Evolutionary conservation across 2,329 filamentous ascomycete genomes (phyloP), one percentile per base, ranked within the genome.

Genomic region (Periconia sp.): DNA sequence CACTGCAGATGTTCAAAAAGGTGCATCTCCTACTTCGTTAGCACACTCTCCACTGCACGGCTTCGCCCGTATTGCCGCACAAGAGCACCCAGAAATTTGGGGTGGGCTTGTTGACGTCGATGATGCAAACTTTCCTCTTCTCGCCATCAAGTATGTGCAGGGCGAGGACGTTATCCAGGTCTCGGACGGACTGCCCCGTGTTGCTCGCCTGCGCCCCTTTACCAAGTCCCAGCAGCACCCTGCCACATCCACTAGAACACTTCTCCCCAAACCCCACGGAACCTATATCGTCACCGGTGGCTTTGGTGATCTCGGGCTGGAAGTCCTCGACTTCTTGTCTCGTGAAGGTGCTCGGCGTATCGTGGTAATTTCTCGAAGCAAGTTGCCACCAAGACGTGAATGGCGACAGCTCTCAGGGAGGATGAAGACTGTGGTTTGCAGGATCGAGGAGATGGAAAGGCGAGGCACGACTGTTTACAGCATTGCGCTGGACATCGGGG

Each of bases 231-330:
- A 65, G 49, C 15, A 69, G 60, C 10, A 63, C 64, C 45, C 53
- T 17, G 31, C 43, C 41, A 45, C 50, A 11, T 37, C 20, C 6
- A 53, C 37, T 17, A 58, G 47, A 1, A 51, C 48, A 11, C 23
- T 64, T 2, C 6, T 61, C 3, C 69, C 70, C 8, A 27, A 63
- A 71, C 19, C 64, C 65, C 63, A 72, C n/a, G 75, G 76, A 2
- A 78, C 76, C 0, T 79, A 79, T 52, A 30, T 79, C 17, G 71
- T 79, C 23, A 76, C 76, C 14, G 76, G 76, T 41, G 75, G 75
- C 1, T 62, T 77, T 14, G 75, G 76, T 1, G 70, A 67, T 11
- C 66, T 79, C 2, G 77, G 76, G 1, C 66, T 79, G 3, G 70
- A 71, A 42, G 61, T 72, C 0, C 68, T 71, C 7, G 59, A 66